These are phyloP conservation scores for Gastrodia elata DNA, from an alignment of 106 monocot species.

Conservation along the genomic window DNA sequence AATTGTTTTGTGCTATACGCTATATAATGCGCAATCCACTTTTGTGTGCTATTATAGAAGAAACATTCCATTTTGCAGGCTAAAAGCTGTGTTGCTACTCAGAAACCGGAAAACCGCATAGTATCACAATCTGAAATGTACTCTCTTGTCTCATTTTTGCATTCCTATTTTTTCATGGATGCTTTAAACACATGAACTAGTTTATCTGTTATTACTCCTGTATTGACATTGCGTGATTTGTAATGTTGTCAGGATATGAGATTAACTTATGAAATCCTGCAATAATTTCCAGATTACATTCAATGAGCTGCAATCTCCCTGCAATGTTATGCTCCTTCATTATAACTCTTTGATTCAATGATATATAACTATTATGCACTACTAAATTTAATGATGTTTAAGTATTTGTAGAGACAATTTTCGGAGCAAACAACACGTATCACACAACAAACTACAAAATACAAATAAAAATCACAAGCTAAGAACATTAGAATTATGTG, in stretches of 20 bases:
- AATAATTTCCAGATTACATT: neutral
- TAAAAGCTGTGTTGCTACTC: slow-evolving; percentile 14
- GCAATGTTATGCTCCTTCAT: too few species aligned
- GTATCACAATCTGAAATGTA: slow-evolving; percentile 28
- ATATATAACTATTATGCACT: too few species aligned
- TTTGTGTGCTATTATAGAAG: neutral
- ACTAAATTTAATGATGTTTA: too few species aligned
- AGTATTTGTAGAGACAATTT: too few species aligned
- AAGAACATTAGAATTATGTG: too few species aligned
- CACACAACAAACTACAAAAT: too few species aligned
- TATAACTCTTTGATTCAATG: too few species aligned
- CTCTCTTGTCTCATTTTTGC: neutral
- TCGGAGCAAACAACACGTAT: too few species aligned
- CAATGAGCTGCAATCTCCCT: neutral
- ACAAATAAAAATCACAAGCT: too few species aligned
- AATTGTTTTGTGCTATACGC: neutral
- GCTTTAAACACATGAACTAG: neutral
- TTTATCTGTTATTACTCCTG: slow-evolving; percentile 2
- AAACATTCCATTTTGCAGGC: slow-evolving; percentile 23
- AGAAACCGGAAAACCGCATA: slow-evolving; percentile 13
- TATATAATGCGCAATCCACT: neutral
- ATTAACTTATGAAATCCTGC: neutral
- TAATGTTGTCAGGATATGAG: neutral
- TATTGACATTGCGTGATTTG: neutral
- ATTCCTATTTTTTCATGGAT: neutral